Base-by-base conservation (phyloP, 73 alveolate species). In the Paraurostyla sp. region DNA sequence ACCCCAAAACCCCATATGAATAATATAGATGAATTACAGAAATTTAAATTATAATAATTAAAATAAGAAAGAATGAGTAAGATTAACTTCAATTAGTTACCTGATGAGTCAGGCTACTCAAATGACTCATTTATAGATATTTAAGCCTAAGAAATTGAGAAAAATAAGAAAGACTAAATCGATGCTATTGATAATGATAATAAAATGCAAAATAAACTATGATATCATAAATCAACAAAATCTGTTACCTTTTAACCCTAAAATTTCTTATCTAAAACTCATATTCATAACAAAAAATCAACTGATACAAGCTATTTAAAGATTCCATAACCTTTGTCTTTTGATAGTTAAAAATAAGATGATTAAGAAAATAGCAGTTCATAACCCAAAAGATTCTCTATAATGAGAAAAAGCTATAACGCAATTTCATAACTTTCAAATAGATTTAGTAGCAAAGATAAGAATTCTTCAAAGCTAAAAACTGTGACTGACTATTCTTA, bases 321-420 rank as follows among this genome's bases (percentile, higher is more conserved):
- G 18, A 30, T 65, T 6, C 58, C 82, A 13, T 11, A 38, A 54
- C 6, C 23, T n/a, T 35, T 9, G 7, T 20, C 30, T 20, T 15
- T 54, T 18, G 23, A 35, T 18, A 54, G 23, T 54, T 6, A 54
- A 54, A 54, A 13, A 6, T 54, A 7, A 54, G 23, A 54, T 54
- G 30, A 54, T 15, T 6, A 65, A 0, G 6, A 22, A 13, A 65
- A 38, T 65, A 65, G 6, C 41, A 58, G 41, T 29, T 6, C 27
- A 59, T 18, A 40, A 40, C 0, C 40, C 56, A 65, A 22, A 23
- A 65, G 36, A 35, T 18, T 65, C 16, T 65, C 82, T 1, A 33
- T 65, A 1, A 65, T 65, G 82, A 23, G 82, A 38, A 65, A 58
- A 35, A 65, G 82, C 25, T 65, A 15, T 35, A 65, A 65, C 41